These are phyloP conservation scores for Cyberlindnera xylosilytica DNA, from an alignment of 805 yeast species.

Conservation along the genomic window DNA sequence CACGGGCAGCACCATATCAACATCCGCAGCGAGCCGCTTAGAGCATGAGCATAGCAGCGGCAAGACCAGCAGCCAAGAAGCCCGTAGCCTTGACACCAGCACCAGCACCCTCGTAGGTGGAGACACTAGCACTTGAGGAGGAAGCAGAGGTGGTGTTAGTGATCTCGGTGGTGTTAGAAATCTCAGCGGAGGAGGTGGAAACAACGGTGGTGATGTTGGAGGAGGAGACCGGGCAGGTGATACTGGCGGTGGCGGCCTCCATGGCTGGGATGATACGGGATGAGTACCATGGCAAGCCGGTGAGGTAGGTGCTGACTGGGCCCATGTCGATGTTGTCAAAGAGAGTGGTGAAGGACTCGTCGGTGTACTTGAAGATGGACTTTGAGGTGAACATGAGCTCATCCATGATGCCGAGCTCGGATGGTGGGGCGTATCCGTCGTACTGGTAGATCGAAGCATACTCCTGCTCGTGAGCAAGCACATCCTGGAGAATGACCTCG, in stretches of 20 bases:
- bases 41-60: no score
- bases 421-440: conserved; percentile 27
- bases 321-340: conserved; percentile 24
- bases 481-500: conserved; percentile 15
- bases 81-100: no score
- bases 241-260: conserved; percentile 17
- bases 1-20: no score
- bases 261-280: conserved; percentile 16
- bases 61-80: no score
- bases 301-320: conserved; percentile 26
- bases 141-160: conserved; percentile 6
- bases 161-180: conserved; percentile 3
- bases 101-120: no score
- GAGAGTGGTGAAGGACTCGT: conserved; percentile 31
- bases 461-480: conserved; percentile 14
- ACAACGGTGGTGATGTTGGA: background rate
- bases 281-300: conserved; percentile 33
- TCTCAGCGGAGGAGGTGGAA: conserved; percentile 9
- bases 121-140: conserved; percentile 1
- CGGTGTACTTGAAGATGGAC: conserved; percentile 30
- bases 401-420: no score
- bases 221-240: background rate
- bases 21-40: no score
- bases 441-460: conserved; percentile 18
- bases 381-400: conserved; percentile 28